Evolutionary conservation across 768 basidiomycete genomes (phyloP).

Genomic region (Suillus alpinus): DNA sequence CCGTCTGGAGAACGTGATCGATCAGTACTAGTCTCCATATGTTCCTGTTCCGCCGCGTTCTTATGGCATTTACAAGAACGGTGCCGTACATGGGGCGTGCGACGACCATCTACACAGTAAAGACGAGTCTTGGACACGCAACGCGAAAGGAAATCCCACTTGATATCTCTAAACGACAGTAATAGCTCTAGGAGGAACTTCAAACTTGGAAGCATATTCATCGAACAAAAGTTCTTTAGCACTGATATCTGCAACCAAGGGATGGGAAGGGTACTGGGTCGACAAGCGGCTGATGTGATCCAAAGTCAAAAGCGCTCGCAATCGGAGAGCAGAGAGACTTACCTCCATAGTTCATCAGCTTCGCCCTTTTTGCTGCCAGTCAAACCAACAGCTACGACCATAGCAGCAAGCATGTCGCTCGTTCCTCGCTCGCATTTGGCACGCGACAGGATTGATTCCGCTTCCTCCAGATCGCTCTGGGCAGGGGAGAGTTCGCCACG

Average conservation of each 20-base stretch:
- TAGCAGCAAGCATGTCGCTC: conserved; percentile 64
- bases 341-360: conserved; percentile 70
- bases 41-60: too few species aligned
- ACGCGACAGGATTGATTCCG: conserved; percentile 44
- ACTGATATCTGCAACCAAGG: conserved; percentile 61
- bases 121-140: background rate
- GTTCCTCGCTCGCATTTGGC: conserved; percentile 41
- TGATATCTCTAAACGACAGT: conserved; percentile 4
- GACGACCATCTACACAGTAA: background rate
- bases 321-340: conserved; percentile 26
- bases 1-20: background rate
- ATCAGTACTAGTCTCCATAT: background rate
- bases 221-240: conserved; percentile 68
- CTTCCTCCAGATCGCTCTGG: conserved; percentile 79
- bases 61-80: background rate
- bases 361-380: conserved; percentile 56
- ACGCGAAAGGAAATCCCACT: background rate
- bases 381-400: conserved; percentile 61
- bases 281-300: conserved; percentile 35
- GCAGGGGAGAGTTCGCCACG: conserved; percentile 72
- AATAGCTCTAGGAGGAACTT: conserved; percentile 52
- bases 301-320: conserved; percentile 7
- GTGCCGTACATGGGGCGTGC: background rate
- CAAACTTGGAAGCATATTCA: conserved; percentile 52
- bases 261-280: conserved; percentile 62